Evolutionary conservation across 2,329 filamentous ascomycete genomes (phyloP), one percentile per base, ranked within the genome.

Genomic region (Paracoccidioides brasiliensis): DNA sequence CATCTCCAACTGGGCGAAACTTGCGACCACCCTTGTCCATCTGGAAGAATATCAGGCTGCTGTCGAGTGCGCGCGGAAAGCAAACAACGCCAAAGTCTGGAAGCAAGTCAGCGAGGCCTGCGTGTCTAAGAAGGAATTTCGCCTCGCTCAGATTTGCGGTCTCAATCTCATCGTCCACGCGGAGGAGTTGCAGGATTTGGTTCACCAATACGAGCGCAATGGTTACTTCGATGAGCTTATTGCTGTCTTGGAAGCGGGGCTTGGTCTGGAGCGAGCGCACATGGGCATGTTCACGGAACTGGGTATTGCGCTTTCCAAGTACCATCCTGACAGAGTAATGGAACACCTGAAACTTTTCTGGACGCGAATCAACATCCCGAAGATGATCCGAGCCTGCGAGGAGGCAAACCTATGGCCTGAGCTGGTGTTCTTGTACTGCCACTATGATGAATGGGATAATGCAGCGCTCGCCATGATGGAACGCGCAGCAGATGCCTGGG

Each of bases 141-240:
- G 91, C 59, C 85, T 98, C 58, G 93, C 94, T 32, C 93, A 97
- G 75, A 98, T 98, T 65, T 98, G 93, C 67, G 94, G 94, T 79
- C 83, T 98, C 59, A 97, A 98, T 76, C 79, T 98, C 58, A 96
- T 98, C 65, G 85, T 98, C 30, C 91, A 98, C 72, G 93, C 94
- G 32, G 93, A 98, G 72, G 93, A 98, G 72, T 78, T 98, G 53
- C 82, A 90, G 67, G 85, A 88, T 63, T 82, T 98, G 40, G 91
- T 97, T 64, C 90, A 90, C 76, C 90, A 97, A 70, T 98, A 98
- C 69, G 94, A 98, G 80, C 80, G 81, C 62, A 91, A 95, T 64
- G 93, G 93, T 57, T 98, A 96, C 80, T 98, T 98, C 63, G 93
- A 98, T 64, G 93, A 98, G 76, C 86, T 98, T 60, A 98, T 98